phyloP scores from a whole-genome alignment of 2,329 filamentous ascomycete genomes.

The Cryoendolithus antarcticus region DNA sequence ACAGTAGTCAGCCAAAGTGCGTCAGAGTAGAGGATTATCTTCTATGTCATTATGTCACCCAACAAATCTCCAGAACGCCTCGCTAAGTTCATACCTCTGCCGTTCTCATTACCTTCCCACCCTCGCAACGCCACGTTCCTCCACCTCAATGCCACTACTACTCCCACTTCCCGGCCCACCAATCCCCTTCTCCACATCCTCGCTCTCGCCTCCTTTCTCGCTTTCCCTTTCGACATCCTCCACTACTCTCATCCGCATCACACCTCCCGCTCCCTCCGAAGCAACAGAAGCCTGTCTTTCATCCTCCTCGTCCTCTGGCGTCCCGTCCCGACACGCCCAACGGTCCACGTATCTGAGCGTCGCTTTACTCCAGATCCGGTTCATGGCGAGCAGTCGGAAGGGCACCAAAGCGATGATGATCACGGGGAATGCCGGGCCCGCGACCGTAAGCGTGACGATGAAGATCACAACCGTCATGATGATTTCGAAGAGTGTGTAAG shows the following conservation, averaged over 20 bases:
- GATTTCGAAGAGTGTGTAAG: conserved; percentile 48
- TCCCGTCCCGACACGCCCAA: conserved; percentile 29
- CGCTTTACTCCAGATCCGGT: conserved; percentile 45
- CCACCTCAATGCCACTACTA: conserved; percentile 2
- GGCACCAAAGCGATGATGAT: conserved; percentile 53
- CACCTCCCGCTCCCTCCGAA: neutral
- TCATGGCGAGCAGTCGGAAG: conserved; percentile 48
- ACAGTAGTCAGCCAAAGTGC: too few species aligned
- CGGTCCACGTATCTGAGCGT: conserved; percentile 41
- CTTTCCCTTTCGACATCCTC: neutral
- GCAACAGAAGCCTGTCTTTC: conserved; percentile 1
- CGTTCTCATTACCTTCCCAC: too few species aligned
- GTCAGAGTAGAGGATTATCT: too few species aligned
- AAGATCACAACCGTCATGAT: conserved; percentile 49
- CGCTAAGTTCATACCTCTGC: too few species aligned
- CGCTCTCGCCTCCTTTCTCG: neutral
- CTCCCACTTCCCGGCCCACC: neutral
- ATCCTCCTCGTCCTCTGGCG: conserved; percentile 15
- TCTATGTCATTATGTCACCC: too few species aligned
- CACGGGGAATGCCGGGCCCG: conserved; percentile 50
- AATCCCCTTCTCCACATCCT: conserved; percentile 3
- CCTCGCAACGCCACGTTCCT: neutral
- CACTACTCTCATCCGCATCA: too few species aligned
- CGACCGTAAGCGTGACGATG: conserved; percentile 49
- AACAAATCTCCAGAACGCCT: too few species aligned